A percentile compares a stretch with the other conserved stretches of the same genome.
Evolutionary conservation across 2,329 filamentous ascomycete species (phyloP).

Genomic region (Trichoderma asperellum): DNA sequence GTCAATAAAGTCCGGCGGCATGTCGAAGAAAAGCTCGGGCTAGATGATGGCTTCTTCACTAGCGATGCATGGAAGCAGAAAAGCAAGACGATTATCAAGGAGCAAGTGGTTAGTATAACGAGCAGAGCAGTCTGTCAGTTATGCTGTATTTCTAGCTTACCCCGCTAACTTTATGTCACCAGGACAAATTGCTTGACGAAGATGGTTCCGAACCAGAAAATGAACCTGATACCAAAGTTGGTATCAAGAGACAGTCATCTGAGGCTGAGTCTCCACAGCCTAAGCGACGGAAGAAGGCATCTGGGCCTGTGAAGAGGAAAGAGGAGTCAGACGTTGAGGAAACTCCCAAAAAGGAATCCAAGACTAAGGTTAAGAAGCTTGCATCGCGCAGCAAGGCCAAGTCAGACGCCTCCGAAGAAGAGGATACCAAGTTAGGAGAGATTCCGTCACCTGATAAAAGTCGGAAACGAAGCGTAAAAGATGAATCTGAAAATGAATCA

Average conservation of each 20-base stretch:
- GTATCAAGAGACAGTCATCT: slow-evolving; percentile 42
- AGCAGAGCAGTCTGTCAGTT: neutral
- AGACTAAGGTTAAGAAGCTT: slow-evolving; percentile 28
- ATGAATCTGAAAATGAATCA: slow-evolving; percentile 27
- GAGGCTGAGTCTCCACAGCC: slow-evolving; percentile 42
- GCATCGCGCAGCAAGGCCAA: slow-evolving; percentile 30
- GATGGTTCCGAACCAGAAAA: slow-evolving; percentile 38
- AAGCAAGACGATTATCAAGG: slow-evolving; percentile 62
- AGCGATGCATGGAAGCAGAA: slow-evolving; percentile 58
- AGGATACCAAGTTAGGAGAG: slow-evolving; percentile 1
- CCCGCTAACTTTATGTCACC: slow-evolving; percentile 21
- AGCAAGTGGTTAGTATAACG: slow-evolving; percentile 54
- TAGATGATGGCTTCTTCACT: slow-evolving; percentile 57
- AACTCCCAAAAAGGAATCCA: slow-evolving; percentile 33
- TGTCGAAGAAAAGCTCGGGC: slow-evolving; percentile 52
- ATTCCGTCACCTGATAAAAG: slow-evolving; percentile 21
- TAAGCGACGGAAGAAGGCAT: slow-evolving; percentile 46
- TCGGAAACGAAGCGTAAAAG: slow-evolving; percentile 29
- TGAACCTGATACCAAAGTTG: slow-evolving; percentile 37
- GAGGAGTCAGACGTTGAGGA: slow-evolving; percentile 34
- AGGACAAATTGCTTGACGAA: slow-evolving; percentile 44
- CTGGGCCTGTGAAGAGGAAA: slow-evolving; percentile 42
- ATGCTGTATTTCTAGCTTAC: neutral
- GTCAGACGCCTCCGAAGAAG: slow-evolving; percentile 25
- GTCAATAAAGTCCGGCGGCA: slow-evolving; percentile 61